Evolutionary conservation across 345 rosid species (phyloP).

Genomic region (Arabidopsis suecica): DNA sequence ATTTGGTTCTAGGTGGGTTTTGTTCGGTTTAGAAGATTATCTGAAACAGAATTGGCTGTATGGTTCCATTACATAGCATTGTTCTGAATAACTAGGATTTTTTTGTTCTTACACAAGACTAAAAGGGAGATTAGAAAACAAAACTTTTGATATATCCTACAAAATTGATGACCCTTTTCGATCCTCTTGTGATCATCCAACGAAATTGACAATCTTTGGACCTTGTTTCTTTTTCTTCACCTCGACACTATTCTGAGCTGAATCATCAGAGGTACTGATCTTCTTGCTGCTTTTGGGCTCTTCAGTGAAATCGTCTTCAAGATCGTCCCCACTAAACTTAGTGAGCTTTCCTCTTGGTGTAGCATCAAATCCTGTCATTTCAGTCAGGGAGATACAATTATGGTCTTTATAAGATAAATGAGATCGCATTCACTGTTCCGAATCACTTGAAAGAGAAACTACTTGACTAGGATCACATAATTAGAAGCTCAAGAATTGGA

Average conservation of each 20-base stretch:
- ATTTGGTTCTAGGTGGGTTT: neutral
- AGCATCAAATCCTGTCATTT: slow-evolving; percentile 51
- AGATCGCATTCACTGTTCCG: neutral
- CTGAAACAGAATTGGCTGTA: slow-evolving; percentile 3
- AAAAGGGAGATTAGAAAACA: slow-evolving; percentile 18
- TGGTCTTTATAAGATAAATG: slow-evolving; percentile 1
- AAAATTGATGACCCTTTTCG: slow-evolving; percentile 36
- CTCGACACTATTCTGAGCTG: slow-evolving; percentile 40
- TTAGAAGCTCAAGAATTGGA: slow-evolving; percentile 11
- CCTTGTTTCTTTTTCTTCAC: slow-evolving; percentile 63
- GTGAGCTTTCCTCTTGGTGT: slow-evolving; percentile 63
- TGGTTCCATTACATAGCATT: neutral
- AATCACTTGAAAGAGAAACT: slow-evolving; percentile 11
- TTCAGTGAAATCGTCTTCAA: slow-evolving; percentile 77
- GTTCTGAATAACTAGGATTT: neutral
- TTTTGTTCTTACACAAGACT: neutral
- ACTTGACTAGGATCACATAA: slow-evolving; percentile 9
- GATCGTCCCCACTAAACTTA: slow-evolving; percentile 85
- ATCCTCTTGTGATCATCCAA: slow-evolving; percentile 48
- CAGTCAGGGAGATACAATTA: slow-evolving; percentile 21
- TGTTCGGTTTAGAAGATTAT: slow-evolving; percentile 1
- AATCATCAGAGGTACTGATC: slow-evolving; percentile 39
- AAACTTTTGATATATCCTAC: slow-evolving; percentile 7
- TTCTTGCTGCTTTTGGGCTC: slow-evolving; percentile 43
- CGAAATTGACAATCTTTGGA: slow-evolving; percentile 74